phyloP scores from a whole-genome alignment of 306 rosid genomes.

The Quercus mongolica region DNA sequence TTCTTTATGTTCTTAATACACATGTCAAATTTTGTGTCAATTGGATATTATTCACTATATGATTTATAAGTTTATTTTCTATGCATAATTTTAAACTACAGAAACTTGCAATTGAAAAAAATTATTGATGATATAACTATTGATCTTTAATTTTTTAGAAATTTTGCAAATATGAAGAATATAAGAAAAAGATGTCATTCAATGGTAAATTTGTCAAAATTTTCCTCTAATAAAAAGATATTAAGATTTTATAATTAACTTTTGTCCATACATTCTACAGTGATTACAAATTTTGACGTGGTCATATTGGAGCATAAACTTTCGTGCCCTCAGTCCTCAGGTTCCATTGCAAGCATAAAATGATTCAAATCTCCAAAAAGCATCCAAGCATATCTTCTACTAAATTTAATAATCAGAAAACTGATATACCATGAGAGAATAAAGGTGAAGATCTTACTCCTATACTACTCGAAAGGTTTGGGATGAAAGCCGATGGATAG shows the following conservation, averaged over 20 bases:
- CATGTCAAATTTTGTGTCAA: too few species aligned
- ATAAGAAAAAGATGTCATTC: too few species aligned
- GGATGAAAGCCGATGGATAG: neutral
- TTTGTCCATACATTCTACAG: accelerated
- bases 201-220: accelerated
- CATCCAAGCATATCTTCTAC: neutral
- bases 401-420: neutral
- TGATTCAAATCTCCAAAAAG: neutral
- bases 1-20: too few species aligned
- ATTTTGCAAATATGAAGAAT: too few species aligned
- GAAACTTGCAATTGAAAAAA: too few species aligned
- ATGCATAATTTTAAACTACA: too few species aligned
- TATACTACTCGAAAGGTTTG: neutral
- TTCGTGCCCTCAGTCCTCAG: neutral
- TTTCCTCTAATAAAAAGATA: accelerated
- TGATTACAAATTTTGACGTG: neutral
- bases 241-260: too few species aligned
- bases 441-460: slow-evolving; percentile 17
- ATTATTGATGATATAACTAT: too few species aligned
- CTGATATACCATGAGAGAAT: neutral
- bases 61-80: too few species aligned
- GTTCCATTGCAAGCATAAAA: neutral
- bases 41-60: too few species aligned
- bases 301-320: neutral
- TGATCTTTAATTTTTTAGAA: too few species aligned